A percentile compares a stretch with the other conserved stretches of the same genome.
phyloP scores from a whole-genome alignment of 805 yeast genomes.

The Sungouiella thailandica region DNA sequence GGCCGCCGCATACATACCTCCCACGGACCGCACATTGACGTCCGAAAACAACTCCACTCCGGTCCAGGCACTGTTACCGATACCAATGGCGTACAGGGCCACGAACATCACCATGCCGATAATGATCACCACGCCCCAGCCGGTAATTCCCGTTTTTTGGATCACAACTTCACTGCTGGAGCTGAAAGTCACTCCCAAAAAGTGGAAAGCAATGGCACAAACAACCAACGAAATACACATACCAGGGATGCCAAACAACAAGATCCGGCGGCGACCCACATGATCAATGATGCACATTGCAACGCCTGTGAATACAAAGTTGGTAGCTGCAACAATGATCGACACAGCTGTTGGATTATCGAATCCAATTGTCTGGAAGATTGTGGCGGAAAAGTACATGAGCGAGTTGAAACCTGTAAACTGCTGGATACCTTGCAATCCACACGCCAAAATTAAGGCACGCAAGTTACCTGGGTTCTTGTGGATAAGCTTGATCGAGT shows the following conservation, averaged over 20 bases:
- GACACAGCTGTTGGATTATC: constrained; percentile 90
- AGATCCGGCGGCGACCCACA: constrained; percentile 82
- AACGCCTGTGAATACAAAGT: constrained; percentile 78
- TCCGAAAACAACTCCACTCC: constrained; percentile 94
- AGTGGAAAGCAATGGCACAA: constrained; percentile 91
- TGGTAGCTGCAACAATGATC: constrained; percentile 88
- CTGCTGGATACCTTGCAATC: constrained; percentile 93
- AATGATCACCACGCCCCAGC: constrained; percentile 88
- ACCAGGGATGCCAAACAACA: constrained; percentile 77
- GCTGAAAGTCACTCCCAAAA: constrained; percentile 56
- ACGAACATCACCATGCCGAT: constrained; percentile 82
- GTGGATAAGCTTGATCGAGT: constrained; percentile 61
- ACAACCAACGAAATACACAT: constrained; percentile 74
- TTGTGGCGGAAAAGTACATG: constrained; percentile 92
- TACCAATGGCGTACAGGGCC: constrained; percentile 88
- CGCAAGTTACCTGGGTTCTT: constrained; percentile 74
- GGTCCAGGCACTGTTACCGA: constrained; percentile 98
- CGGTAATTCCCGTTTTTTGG: constrained; percentile 46
- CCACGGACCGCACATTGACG: constrained; percentile 81
- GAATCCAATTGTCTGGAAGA: constrained; percentile 89
- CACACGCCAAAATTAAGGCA: constrained; percentile 87
- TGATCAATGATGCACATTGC: constrained; percentile 85
- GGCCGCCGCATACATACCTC: constrained; percentile 86
- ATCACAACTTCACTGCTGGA: constrained; percentile 38
- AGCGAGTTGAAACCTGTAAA: constrained; percentile 94